Base-by-base conservation (phyloP, 2,329 filamentous ascomycete species). In the Colletotrichum chrysophilum region DNA sequence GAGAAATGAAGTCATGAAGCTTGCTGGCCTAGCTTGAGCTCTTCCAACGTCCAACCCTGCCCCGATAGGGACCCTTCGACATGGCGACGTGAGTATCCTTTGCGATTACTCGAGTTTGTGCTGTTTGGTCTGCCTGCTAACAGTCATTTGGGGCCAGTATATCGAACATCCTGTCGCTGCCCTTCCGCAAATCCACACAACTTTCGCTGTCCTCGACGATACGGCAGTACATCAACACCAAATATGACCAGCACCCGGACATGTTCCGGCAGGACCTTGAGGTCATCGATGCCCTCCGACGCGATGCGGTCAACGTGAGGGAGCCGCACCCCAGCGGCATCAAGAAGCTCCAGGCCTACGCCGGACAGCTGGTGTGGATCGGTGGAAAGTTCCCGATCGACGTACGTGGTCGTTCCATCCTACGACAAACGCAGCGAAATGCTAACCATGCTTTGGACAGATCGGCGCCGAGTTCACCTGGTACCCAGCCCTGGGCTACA, bases 171-270 rank as follows among this genome's bases (percentile, higher is more conserved):
- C 90, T 98, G 71, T 92, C 93, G 83, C 89, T 98, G 77, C 96
- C 96, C 10, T 98, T 98, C 86, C 95, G 96, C 80, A 94, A 93
- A 82, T 96, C 96, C 67, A 92, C 94, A 78, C 90, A 93, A 73
- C 89, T 98, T 55, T 94, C 94, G 75, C 90, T 98, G 77, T 94
- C 95, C 71, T 89, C 92, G 76, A 94, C 96, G 66, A 96, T 99
- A 83, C 95, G 95, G 78, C 93, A 97, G 83, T 98, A 99, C 87
- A 98, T 99, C 82, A 98, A 96, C 77, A 94, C 92, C 85, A 98
- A 98, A 89, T 98, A 98, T 93, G 96, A 98, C 85, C 97, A 99
- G 84, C 96, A 98, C 83, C 96, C 97, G 38, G 96, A 98, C 85
- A 98, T 98, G 94, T 99, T 99, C 85, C 92, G 92, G 77, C 91